Evolutionary conservation across 176 grass and related monocot species (phyloP).

Genomic region (Stipa capillata): DNA sequence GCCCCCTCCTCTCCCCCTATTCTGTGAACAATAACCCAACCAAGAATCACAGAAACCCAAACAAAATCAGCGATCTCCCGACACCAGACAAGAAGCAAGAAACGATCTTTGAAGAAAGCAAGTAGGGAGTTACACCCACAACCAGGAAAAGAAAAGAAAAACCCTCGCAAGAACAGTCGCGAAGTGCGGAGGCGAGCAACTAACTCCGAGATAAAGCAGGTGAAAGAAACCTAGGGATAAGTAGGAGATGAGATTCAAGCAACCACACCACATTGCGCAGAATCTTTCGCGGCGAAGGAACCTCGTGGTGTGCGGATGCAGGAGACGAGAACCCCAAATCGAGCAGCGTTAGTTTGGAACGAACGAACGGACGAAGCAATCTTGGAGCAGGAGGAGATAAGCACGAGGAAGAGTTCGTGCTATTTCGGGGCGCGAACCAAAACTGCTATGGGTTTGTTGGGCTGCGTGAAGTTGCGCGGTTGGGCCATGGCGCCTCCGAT

Average conservation of each 20-base stretch:
- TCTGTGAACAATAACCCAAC: neutral
- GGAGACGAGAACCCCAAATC: neutral
- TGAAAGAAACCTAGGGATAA: neutral
- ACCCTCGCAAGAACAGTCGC: neutral
- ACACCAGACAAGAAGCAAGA: neutral
- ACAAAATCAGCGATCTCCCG: neutral
- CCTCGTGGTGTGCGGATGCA: neutral
- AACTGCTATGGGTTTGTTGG: neutral
- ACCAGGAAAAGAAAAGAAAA: neutral
- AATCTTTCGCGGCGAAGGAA: neutral
- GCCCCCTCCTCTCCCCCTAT: neutral
- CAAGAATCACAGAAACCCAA: neutral
- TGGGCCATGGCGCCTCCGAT: neutral
- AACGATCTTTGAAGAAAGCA: neutral
- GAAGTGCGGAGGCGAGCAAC: neutral
- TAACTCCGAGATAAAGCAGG: neutral
- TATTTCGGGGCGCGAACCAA: neutral
- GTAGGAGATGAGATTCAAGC: neutral
- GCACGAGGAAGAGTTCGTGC: neutral
- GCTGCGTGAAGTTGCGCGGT: neutral
- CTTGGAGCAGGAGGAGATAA: neutral
- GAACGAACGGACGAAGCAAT: neutral
- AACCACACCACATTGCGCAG: neutral
- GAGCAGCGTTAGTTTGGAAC: neutral
- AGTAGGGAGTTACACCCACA: neutral